Evolutionary conservation across 257 asterid genomes (phyloP), one percentile per base, ranked within the genome.

Genomic region (Fraxinus americana): DNA sequence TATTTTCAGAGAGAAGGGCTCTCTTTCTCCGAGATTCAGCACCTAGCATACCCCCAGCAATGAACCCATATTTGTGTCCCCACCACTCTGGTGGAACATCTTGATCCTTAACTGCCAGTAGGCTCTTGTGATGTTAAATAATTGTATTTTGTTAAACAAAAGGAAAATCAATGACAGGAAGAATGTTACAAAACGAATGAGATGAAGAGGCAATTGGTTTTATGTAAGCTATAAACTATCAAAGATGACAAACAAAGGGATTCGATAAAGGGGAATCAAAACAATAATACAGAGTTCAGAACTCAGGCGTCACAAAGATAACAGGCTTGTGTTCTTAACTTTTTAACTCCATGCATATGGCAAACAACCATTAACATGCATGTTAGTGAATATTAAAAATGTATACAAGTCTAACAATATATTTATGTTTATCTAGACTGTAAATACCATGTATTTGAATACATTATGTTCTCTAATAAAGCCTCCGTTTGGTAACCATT

Each of bases 41-140:
- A 75, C 98, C 97, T 74, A 96, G 97, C 84, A 90, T 82, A 66
- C 98, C 98, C 73, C 98, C 99, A 54, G 89, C 82, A 35, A 91
- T 84, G 82, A 93, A 93, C 66, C 99, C 99, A 52, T 77, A 80
- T 80, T 90, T 89, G 88, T 86, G 85, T 36, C 97, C 99, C 97
- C 98, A 93, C 99, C 98, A 96, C 21, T 89, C 95, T 6, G 88
- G 82, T 32, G 97, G 86, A 86, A 90, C 74, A 21, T 80, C 92
- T 85, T 83, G 90, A 77, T 79, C 81, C 77, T 78, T 77, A 39
- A 66, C 95, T 88, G 89, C 61, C 36, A 79, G 1, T 57, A 75
- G 32, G 38, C 73, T 67, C 25, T 65, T 27, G 25, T 39, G 27
- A 66, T 1, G 10, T 23, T 72, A 70, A 76, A 63, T 38, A 67